A percentile compares a stretch with the other conserved stretches of the same genome.
phyloP scores from a whole-genome alignment of 176 grass and related monocot species.

The Pontederia crassipes region DNA sequence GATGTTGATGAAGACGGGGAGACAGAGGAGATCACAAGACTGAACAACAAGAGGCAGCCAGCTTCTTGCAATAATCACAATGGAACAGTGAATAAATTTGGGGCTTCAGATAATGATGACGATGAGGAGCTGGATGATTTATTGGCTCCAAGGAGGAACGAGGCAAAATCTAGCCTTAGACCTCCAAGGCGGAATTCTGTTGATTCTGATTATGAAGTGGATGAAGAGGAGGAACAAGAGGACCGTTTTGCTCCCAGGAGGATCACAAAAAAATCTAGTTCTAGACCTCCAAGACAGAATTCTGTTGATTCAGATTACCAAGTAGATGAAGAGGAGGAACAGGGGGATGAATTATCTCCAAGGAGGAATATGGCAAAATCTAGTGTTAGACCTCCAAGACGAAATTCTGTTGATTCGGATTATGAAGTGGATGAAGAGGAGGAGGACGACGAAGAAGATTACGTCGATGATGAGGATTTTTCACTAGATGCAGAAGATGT shows the following conservation, averaged over 20 bases:
- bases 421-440: conserved; percentile 4
- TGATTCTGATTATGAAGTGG: too few species aligned
- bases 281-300: background rate
- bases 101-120: background rate
- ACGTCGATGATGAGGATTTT: conserved; percentile 8
- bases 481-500: background rate
- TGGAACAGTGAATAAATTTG: too few species aligned
- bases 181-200: too few species aligned
- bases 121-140: background rate
- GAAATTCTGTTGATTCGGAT: background rate
- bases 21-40: too few species aligned
- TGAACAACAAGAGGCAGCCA: too few species aligned
- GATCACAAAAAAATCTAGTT: too few species aligned
- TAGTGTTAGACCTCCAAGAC: conserved; percentile 3
- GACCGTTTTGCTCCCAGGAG: background rate
- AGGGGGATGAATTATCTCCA: too few species aligned
- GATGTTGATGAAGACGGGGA: background rate
- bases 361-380: too few species aligned
- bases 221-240: background rate
- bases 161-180: too few species aligned
- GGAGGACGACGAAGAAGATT: background rate
- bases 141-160: too few species aligned
- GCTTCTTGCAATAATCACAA: too few species aligned
- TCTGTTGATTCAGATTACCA: background rate
- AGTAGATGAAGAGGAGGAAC: background rate